Conservation (phyloP, 208 protist genomes). For the Trypanosoma lewisi region DNA sequence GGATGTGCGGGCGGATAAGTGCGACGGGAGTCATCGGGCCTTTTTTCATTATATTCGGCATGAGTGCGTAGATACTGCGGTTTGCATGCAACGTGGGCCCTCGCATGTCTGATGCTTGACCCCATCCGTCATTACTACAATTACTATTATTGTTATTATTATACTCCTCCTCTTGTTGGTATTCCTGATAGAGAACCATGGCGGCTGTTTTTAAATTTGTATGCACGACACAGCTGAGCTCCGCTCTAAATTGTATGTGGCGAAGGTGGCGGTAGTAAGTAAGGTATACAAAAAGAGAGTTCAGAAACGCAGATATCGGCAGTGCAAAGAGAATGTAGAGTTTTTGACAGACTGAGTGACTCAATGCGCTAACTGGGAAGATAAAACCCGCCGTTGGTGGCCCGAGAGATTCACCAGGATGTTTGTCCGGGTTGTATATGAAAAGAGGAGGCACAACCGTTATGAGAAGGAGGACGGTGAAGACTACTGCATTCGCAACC, state of each 20-base stretch:
- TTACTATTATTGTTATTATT: neutral
- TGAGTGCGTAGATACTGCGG: neutral
- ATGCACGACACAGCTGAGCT: slow-evolving; percentile 24
- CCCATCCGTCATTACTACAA: neutral
- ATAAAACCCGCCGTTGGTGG: slow-evolving; percentile 41
- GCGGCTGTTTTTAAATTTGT: neutral
- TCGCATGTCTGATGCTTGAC: too few relatives aligned
- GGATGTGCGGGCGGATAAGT: slow-evolving; percentile 20
- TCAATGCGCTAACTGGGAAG: slow-evolving; percentile 29
- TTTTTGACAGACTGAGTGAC: slow-evolving; percentile 58
- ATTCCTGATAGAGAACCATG: neutral
- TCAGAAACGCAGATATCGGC: slow-evolving; percentile 36
- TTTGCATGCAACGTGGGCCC: too few relatives aligned
- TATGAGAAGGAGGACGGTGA: slow-evolving; percentile 45
- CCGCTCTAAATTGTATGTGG: slow-evolving; percentile 62
- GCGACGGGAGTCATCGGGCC: neutral
- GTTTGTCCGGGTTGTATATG: slow-evolving; percentile 49
- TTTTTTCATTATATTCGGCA: neutral
- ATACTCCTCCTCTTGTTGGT: neutral
- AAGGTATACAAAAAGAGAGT: slow-evolving; percentile 66
- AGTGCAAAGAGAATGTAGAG: slow-evolving; percentile 79
- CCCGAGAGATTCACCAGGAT: slow-evolving; percentile 31
- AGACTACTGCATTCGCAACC: slow-evolving; percentile 44
- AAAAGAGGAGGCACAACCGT: slow-evolving; percentile 59
- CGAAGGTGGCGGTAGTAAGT: slow-evolving; percentile 76